Conservation (phyloP, 495 filamentous ascomycete species). For the Neurospora sp. region DNA sequence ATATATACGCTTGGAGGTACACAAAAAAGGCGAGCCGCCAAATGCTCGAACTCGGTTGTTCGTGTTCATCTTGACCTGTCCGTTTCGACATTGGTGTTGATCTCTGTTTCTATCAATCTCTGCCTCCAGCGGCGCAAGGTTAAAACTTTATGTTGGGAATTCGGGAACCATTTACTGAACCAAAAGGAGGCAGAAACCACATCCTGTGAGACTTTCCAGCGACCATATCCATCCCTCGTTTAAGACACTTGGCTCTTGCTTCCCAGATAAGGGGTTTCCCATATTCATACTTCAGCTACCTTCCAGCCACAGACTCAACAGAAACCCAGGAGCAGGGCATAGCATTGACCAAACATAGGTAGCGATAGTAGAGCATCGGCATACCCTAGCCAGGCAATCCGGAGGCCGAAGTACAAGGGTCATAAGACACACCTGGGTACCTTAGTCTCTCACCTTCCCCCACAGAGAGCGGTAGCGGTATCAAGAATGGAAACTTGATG, state of each 20-base stretch:
- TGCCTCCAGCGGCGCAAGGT: neutral
- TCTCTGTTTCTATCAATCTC: neutral
- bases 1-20: neutral
- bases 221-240: neutral
- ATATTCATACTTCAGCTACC: neutral
- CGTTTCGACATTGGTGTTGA: neutral
- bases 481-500: neutral
- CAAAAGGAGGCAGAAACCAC: neutral
- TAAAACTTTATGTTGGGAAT: too few species aligned
- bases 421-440: neutral
- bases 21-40: neutral
- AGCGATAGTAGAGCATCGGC: neutral
- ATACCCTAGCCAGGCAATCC: neutral
- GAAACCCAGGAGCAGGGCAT: neutral
- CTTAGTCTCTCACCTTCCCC: neutral
- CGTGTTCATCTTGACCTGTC: neutral
- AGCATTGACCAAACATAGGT: neutral
- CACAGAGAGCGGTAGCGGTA: neutral
- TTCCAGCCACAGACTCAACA: neutral
- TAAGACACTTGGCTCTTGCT: neutral
- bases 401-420: neutral
- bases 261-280: neutral
- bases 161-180: neutral
- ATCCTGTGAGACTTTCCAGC: neutral
- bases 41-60: neutral